Percentiles rank a stretch among this genome's conserved stretches.
Evolutionary conservation across 306 rosid species (phyloP).

Genomic region (Begonia loranthoides): DNA sequence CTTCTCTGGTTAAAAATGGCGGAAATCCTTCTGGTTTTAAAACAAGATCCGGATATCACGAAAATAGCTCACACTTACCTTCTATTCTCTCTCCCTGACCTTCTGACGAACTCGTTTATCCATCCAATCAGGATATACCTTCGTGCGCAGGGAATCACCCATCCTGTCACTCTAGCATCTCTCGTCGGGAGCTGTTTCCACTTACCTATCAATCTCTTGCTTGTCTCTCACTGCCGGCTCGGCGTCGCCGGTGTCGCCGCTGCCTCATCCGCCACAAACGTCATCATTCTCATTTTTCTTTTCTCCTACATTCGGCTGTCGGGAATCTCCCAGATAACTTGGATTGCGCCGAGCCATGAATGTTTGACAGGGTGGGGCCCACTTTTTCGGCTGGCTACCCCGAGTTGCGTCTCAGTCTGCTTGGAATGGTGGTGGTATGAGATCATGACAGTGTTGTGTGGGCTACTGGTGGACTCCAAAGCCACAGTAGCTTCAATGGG

Average conservation of each 20-base stretch:
- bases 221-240: constrained; percentile 18
- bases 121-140: constrained; percentile 88
- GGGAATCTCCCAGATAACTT: constrained; percentile 33
- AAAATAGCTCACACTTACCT: constrained; percentile 47
- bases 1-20: constrained; percentile 59
- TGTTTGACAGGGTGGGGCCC: constrained; percentile 61
- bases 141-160: constrained; percentile 72
- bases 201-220: constrained; percentile 29
- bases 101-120: constrained; percentile 54
- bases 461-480: constrained; percentile 52
- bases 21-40: constrained; percentile 23
- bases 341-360: constrained; percentile 51
- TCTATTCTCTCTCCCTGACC: constrained; percentile 56
- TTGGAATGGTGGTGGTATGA: constrained; percentile 99
- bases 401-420: constrained; percentile 91
- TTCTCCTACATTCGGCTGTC: constrained; percentile 24
- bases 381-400: constrained; percentile 48
- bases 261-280: constrained; percentile 56
- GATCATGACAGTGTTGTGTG: constrained; percentile 80
- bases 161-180: constrained; percentile 56
- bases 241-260: constrained; percentile 67
- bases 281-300: constrained; percentile 24
- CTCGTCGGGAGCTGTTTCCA: constrained; percentile 50
- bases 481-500: constrained; percentile 92
- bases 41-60: constrained; percentile 37